These are phyloP conservation scores for Metarhizium anisopliae DNA, from an alignment of 2,329 filamentous ascomycete species.

Conservation along the genomic window DNA sequence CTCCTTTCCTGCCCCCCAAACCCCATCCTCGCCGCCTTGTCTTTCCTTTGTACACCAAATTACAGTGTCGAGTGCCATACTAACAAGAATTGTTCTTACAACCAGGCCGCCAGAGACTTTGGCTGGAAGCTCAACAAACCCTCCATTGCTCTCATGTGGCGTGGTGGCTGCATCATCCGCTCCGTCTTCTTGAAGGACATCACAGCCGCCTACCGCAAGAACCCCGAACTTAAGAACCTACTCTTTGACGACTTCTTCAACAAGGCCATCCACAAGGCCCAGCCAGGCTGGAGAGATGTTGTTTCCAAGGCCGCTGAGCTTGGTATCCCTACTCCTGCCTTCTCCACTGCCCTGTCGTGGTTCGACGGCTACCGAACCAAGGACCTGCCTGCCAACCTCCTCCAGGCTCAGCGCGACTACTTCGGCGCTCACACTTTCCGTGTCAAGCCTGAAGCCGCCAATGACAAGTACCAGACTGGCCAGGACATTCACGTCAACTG, in stretches of 20 bases:
- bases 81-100: neutral
- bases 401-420: constrained; percentile 99
- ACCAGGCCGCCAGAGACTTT: constrained; percentile 87
- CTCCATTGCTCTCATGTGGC: constrained; percentile 99
- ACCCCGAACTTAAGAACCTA: constrained; percentile 94
- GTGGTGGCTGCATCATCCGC: constrained; percentile 98
- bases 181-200: constrained; percentile 99
- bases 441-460: constrained; percentile 74
- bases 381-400: constrained; percentile 93
- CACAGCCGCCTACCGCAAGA: constrained; percentile 88
- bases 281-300: constrained; percentile 85
- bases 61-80: neutral
- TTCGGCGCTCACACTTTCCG: constrained; percentile 91
- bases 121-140: constrained; percentile 99
- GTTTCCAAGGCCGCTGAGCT: constrained; percentile 86
- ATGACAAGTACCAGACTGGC: constrained; percentile 70
- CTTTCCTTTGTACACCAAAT: neutral
- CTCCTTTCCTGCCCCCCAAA: neutral
- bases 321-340: constrained; percentile 92
- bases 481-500: constrained; percentile 98
- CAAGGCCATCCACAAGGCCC: constrained; percentile 94
- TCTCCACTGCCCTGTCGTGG: constrained; percentile 95
- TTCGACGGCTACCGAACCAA: constrained; percentile 98
- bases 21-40: no score
- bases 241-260: constrained; percentile 99